Base-by-base conservation (phyloP, 352 stramenopile species). In the Elongisporangium prolatum region DNA sequence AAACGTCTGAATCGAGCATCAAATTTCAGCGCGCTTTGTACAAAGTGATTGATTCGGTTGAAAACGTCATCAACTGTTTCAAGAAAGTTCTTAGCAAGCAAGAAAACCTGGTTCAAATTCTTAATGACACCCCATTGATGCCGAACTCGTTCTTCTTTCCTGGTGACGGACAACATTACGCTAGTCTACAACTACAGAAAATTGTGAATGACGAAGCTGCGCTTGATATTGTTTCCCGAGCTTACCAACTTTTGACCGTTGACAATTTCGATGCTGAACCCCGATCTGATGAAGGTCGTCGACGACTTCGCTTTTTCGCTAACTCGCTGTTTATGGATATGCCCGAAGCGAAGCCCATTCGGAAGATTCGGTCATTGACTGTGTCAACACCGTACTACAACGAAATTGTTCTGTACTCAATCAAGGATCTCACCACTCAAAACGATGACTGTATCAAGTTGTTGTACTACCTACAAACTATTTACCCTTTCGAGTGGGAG, bases 381-480 rank as follows among this genome's bases (percentile, higher is more conserved):
- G 68, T 93, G 17, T 80, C 84, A 21, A 93, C 84, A 6, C 84
- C 87, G 25, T 93, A 93, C 69, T 93, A 91, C 68, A 91, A 83
- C 53, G 84, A 93, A 80, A 93, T 93, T 22, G 84, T 93, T 38
- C 74, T 93, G 74, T 93, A 91, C 67, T 93, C 84, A 58, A 83
- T 93, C 57, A 90, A 93, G 64, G 84, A 93, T 54, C 56, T 93
- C 52, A 91, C 82, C 10, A 69, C 80, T n/a, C 77, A 91, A 65
- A 93, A 93, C 57, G 84, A 91, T 57, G 84, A 93, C 67, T 95
- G 93, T 64, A 94, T 99, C 34, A 98, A 96, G 54, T 91, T 97
- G 21, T 72, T 99, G 57, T 95, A 98, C 24, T 99, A 99, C 65
- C 69, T 97, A 61, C 72, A 91, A 64, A 93, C 84, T n/a, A 92